Base-by-base conservation (phyloP, 2,329 filamentous ascomycete species). In the Cladorrhinum sp. region DNA sequence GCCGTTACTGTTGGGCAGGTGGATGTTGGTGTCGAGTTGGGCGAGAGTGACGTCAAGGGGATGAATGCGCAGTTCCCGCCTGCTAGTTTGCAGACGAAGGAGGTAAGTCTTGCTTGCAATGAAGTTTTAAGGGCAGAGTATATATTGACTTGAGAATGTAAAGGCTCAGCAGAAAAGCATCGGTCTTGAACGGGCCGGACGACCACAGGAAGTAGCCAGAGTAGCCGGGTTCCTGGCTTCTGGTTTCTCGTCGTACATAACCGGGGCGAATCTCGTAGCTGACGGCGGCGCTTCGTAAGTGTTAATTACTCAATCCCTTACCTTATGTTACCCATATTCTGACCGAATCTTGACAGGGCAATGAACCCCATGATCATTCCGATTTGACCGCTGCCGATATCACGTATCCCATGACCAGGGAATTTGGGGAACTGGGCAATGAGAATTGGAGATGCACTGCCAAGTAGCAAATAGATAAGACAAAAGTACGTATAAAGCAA, bases 141-240 rank as follows among this genome's bases (percentile, higher is more conserved):
- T n/a, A n/a, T n/a, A n/a, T n/a, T n/a, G n/a, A n/a, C n/a, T n/a
- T n/a, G n/a, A n/a, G n/a, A n/a, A n/a, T n/a, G n/a, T n/a, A n/a
- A n/a, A 50, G 74, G 69, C 71, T 10, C 79, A 83, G 71, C 76
- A 79, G 66, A 74, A 75, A 62, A 77, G 75, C 12, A 83, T 86
- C 64, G 85, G 84, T 5, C 69, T 87, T 18, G 85, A 86, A 71
- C 77, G 84, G 60, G 77, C 82, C 8, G 85, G 84, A 0, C 69
- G 78, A 18, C 82, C 84, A 0, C 79, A 80, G 55, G 85, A 87
- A 68, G 82, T 88, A 9, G 85, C 78, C 1, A 73, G 82, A 36
- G 84, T 86, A 2, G 84, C 81, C 0, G 85, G 85, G 0, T 88
- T 88, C 68, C 73, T 88, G 63, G 84, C 85, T 2, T 84, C 79